Evolutionary conservation across 2,329 filamentous ascomycete species (phyloP).

Genomic region (Hypoxylon sp.): DNA sequence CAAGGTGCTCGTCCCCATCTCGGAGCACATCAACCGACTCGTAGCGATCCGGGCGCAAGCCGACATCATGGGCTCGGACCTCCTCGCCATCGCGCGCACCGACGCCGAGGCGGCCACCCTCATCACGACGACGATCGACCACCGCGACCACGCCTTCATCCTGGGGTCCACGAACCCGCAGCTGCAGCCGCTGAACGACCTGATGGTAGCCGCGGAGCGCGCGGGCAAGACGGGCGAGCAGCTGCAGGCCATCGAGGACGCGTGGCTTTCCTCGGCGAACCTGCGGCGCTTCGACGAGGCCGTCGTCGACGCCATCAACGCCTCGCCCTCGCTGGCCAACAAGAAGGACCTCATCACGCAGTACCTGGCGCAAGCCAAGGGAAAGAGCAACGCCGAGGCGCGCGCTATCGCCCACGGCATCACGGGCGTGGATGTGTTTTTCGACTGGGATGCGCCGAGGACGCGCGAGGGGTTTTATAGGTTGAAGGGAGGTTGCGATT

Average conservation of each 20-base stretch:
- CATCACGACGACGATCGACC: slow-evolving; percentile 96
- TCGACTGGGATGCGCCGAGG: slow-evolving; percentile 94
- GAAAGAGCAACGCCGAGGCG: slow-evolving; percentile 88
- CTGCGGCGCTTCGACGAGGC: slow-evolving; percentile 93
- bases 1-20: slow-evolving; percentile 96
- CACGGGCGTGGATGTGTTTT: slow-evolving; percentile 86
- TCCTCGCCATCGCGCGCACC: slow-evolving; percentile 92
- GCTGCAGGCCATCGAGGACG: slow-evolving; percentile 92
- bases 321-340: slow-evolving; percentile 71
- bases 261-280: slow-evolving; percentile 83
- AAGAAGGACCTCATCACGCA: slow-evolving; percentile 77
- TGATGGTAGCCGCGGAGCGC: slow-evolving; percentile 89
- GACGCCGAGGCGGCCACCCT: slow-evolving; percentile 98
- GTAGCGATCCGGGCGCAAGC: slow-evolving; percentile 97
- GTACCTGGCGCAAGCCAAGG: slow-evolving; percentile 78
- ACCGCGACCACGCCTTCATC: slow-evolving; percentile 95
- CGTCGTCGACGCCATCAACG: slow-evolving; percentile 84
- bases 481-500: slow-evolving; percentile 90
- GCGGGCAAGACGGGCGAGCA: slow-evolving; percentile 84
- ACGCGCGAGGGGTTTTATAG: slow-evolving; percentile 97
- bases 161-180: slow-evolving; percentile 88
- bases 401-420: slow-evolving; percentile 83
- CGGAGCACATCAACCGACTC: slow-evolving; percentile 97
- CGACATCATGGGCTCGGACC: slow-evolving; percentile 96
- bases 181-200: slow-evolving; percentile 86